These are phyloP conservation scores for Coffea eugenioides DNA, from an alignment of 257 asterid species.

Conservation along the genomic window DNA sequence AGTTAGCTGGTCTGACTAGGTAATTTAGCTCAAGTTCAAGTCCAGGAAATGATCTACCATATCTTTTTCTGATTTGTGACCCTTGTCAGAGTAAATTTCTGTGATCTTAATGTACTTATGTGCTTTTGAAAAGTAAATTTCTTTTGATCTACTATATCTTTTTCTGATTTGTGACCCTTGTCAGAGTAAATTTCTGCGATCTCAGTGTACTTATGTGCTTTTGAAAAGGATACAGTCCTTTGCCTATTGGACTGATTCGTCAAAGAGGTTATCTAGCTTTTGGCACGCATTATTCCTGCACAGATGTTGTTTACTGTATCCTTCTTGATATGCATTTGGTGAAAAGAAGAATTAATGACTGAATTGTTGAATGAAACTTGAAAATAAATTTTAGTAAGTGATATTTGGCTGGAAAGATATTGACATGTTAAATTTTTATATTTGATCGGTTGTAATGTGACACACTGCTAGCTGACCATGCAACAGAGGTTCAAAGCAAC, in stretches of 20 bases:
- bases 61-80: background rate
- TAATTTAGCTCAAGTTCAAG: slow-evolving; percentile 14
- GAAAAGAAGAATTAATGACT: too few relatives aligned
- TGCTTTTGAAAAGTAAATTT: background rate
- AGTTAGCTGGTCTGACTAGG: slow-evolving; percentile 97
- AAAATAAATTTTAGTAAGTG: background rate
- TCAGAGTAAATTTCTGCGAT: background rate
- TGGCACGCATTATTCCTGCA: background rate
- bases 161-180: background rate
- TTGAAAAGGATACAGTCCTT: background rate
- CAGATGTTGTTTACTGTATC: background rate
- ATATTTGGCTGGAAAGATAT: background rate
- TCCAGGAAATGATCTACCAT: background rate
- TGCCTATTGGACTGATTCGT: background rate
- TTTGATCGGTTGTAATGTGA: background rate
- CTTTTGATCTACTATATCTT: background rate
- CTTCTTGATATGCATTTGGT: background rate
- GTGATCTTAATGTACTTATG: background rate
- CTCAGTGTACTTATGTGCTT: background rate
- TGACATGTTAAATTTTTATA: background rate
- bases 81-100: background rate
- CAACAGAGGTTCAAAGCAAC: background rate
- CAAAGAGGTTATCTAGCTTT: background rate
- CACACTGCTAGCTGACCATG: background rate
- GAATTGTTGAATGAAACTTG: too few relatives aligned